Evolutionary conservation across 1,284 basidiomycete species (phyloP), one percentile per base, ranked within the genome.

Genomic region (Cutaneotrichosporon cyanovorans): DNA sequence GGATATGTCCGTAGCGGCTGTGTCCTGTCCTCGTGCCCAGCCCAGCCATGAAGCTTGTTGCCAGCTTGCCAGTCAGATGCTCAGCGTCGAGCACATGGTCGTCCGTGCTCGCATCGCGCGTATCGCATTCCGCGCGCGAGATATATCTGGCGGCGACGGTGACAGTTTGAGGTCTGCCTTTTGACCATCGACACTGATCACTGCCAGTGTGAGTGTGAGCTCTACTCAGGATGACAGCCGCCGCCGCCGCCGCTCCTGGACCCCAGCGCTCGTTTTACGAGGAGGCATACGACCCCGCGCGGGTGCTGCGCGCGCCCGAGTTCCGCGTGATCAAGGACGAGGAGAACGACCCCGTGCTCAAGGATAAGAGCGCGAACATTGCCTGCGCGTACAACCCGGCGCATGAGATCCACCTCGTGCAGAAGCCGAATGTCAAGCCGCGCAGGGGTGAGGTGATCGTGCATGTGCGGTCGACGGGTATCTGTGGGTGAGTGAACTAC

Each of bases 401-500:
- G 9, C 68, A 72, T 38, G 66, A 74, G 55, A 58, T 75, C 7
- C 61, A 73, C 48, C 54, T 75, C 54, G 60, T 74, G 22, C 48
- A 62, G 23, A 74, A 74, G 59, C 73, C 73, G 4, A 50, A 49
- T 25, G 62, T 64, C 1, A 57, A 48, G 25, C 59, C 73, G 15
- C 62, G 70, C 0, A 48, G 52, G 22, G 73, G 73, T 2, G 72
- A 76, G 53, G 70, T 66, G 14, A 56, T 74, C 12, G 63, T 76
- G 5, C 70, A 73, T 38, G 69, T 75, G 25, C 51, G 62, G 18
- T 66, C 74, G 18, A 74, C 71, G 2, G 74, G 74, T n/a, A 75
- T 75, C 41, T 75, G 73, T 48, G 73, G 73, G 60, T 71, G 52
- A 59, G 69, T 62, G 25, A 16, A 32, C 15, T n/a, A n/a, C n/a